Base-by-base conservation (phyloP, 768 basidiomycete species). In the Suillus ampliporus region DNA sequence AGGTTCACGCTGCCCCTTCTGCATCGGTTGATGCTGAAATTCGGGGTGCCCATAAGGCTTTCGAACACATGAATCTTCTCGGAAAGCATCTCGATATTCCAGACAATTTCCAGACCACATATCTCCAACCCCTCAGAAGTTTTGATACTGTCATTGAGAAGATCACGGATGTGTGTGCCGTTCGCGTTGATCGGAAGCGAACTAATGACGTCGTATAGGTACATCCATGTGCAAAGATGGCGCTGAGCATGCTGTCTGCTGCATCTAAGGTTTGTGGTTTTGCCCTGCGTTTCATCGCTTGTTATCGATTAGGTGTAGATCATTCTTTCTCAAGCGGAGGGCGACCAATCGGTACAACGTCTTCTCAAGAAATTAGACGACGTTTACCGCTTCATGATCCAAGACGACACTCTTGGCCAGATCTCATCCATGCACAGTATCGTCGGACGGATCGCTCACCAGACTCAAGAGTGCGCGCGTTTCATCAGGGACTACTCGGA, bases 401-500 rank as follows among this genome's bases (percentile, higher is more conserved):
- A 56, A 19, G 9, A 35, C 1, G 62, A 63, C 21, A 19, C 63
- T 40, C 35, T 58, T 14, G 5, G 5, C 2, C 17, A 57, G 28
- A 52, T 63, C 21, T 34, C 61, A 15, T 38, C 35, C 14, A 5
- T 41, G 14, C 23, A 34, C 13, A 17, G 4, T 8, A 54, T 57
- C 31, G 21, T 41, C 6, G 40, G 28, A 28, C 26, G 44, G 3
- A 61, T 74, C 35, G 57, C 64, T 0, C 58, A 67, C 21, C 70
- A 73, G 61, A 68, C 69, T 3, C 66, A 57, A 11, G 73, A 74
- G 44, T 74, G 73, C 50, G 72, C 66, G 0, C 65, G 70, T 59
- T 74, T 74, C 52, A 73, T 74, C 28, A 66, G 62, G 7, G 68
- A 69, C n/a, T 74, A 74, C 60, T 66, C 71, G 21, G 64, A 61